Evolutionary conservation across 176 grass and related monocot species (phyloP).

Genomic region (Neostapfia colusana): DNA sequence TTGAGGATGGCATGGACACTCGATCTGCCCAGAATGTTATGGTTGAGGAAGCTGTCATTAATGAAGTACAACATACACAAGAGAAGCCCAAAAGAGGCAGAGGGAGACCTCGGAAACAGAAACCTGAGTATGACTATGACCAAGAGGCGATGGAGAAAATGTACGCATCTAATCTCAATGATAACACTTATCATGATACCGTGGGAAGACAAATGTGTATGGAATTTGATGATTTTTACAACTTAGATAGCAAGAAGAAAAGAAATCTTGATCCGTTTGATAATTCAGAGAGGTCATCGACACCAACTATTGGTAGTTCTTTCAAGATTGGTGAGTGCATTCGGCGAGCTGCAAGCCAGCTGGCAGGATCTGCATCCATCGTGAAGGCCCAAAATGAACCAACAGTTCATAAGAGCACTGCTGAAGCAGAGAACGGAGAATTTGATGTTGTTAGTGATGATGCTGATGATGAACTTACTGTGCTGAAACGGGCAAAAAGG

Average conservation of each 20-base stretch:
- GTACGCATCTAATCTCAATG: slow-evolving; percentile 46
- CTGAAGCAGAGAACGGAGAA: slow-evolving; percentile 66
- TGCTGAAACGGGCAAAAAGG: slow-evolving; percentile 62
- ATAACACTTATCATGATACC: slow-evolving; percentile 31
- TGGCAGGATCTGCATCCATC: slow-evolving; percentile 69
- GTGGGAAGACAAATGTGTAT: slow-evolving; percentile 35
- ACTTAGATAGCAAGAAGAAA: slow-evolving; percentile 54
- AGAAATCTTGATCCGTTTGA: slow-evolving; percentile 52
- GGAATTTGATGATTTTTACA: slow-evolving; percentile 58
- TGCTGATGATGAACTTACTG: slow-evolving; percentile 39
- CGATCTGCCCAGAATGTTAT: slow-evolving; percentile 22
- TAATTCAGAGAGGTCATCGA: slow-evolving; percentile 50
- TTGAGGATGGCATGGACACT: slow-evolving; percentile 50
- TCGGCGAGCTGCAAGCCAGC: slow-evolving; percentile 83
- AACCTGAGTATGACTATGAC: slow-evolving; percentile 46
- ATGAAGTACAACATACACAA: slow-evolving; percentile 38
- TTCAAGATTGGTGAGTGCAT: slow-evolving; percentile 98
- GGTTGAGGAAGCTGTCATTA: slow-evolving; percentile 41
- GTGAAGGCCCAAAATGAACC: slow-evolving; percentile 53
- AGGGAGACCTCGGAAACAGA: slow-evolving; percentile 72
- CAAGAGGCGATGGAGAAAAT: slow-evolving; percentile 49
- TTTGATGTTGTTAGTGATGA: slow-evolving; percentile 90
- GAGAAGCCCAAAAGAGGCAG: slow-evolving; percentile 71
- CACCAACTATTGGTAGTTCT: slow-evolving; percentile 59
- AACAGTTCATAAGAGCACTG: slow-evolving; percentile 45